Evolutionary conservation across 371 early-diverging fungal genomes (phyloP).

Genomic region (Mucor racemosus): DNA sequence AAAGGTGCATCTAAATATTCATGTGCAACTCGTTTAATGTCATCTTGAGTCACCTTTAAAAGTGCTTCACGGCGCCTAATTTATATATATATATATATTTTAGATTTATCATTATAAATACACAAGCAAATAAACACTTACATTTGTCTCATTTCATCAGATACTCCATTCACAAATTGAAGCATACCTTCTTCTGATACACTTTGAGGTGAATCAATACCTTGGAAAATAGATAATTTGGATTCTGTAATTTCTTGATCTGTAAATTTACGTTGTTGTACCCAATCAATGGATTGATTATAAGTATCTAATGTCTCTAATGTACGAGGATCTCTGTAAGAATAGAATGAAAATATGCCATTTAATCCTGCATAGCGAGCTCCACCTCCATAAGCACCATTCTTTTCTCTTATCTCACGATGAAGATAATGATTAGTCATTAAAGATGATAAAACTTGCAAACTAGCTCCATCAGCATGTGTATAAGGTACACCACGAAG

Average conservation of each 20-base stretch:
- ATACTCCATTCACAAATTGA: constrained; percentile 76
- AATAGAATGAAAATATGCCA: constrained; percentile 87
- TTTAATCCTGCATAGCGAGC: constrained; percentile 73
- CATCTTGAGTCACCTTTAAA: constrained; percentile 69
- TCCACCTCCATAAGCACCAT: constrained; percentile 96
- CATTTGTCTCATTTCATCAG: constrained; percentile 87
- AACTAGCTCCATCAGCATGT: constrained; percentile 78
- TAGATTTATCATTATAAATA: constrained; percentile 4
- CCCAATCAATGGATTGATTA: constrained; percentile 70
- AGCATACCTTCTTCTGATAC: constrained; percentile 87
- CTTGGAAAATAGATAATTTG: constrained; percentile 88
- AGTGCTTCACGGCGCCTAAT: constrained; percentile 78
- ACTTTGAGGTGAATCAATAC: constrained; percentile 83
- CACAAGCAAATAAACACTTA: constrained; percentile 28
- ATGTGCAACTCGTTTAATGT: constrained; percentile 75
- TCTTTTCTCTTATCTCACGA: constrained; percentile 94
- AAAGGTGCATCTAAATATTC: constrained; percentile 61
- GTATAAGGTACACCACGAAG: constrained; percentile 83
- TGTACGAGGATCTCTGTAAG: constrained; percentile 92
- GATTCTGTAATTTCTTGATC: constrained; percentile 86
- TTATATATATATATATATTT: background rate
- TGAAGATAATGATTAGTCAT: constrained; percentile 88
- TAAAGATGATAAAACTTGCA: constrained; percentile 81
- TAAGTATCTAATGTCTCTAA: constrained; percentile 78
- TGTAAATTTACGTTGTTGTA: constrained; percentile 50